Percentiles rank a stretch among this genome's conserved stretches.
Evolutionary conservation across 179 eudicot species (phyloP).

Genomic region (Camellia oleifera): DNA sequence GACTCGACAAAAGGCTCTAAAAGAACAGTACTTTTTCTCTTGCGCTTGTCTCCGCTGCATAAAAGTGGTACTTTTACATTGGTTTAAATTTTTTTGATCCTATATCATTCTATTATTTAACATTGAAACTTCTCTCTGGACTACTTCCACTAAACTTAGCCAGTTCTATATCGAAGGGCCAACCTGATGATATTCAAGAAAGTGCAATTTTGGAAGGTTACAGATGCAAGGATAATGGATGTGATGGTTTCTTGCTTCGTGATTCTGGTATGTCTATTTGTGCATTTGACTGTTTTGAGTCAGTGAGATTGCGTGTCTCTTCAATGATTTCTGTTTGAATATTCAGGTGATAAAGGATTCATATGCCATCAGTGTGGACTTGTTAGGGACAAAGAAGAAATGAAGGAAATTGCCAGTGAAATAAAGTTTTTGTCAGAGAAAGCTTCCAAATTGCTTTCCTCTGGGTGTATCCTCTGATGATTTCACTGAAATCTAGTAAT

Average conservation of each 20-base stretch:
- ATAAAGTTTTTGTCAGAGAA: slow-evolving; percentile 57
- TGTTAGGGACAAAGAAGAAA: slow-evolving; percentile 64
- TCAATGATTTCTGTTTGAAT: slow-evolving; percentile 10
- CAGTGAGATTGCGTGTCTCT: slow-evolving; percentile 9
- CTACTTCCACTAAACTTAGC: slow-evolving; percentile 13
- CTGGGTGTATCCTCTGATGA: slow-evolving; percentile 66
- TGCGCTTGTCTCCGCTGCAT: slow-evolving; percentile 81
- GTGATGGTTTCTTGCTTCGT: slow-evolving; percentile 75
- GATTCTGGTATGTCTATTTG: slow-evolving; percentile 52
- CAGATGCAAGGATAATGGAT: slow-evolving; percentile 54
- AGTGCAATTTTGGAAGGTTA: slow-evolving; percentile 92
- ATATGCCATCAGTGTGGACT: slow-evolving; percentile 79
- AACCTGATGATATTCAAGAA: slow-evolving; percentile 73
- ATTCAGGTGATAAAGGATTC: slow-evolving; percentile 65
- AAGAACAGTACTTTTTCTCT: slow-evolving; percentile 79
- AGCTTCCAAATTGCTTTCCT: slow-evolving; percentile 49
- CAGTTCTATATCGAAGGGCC: slow-evolving; percentile 46
- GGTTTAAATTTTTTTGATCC: neutral
- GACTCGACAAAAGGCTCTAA: slow-evolving; percentile 74
- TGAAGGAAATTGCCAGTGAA: slow-evolving; percentile 56
- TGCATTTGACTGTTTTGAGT: neutral
- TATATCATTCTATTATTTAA: neutral
- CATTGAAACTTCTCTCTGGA: neutral
- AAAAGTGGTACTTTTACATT: slow-evolving; percentile 42
- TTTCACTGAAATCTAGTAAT: neutral